These are phyloP conservation scores for Glebionis coronaria DNA, from an alignment of 129 eudicot species.

Conservation along the genomic window DNA sequence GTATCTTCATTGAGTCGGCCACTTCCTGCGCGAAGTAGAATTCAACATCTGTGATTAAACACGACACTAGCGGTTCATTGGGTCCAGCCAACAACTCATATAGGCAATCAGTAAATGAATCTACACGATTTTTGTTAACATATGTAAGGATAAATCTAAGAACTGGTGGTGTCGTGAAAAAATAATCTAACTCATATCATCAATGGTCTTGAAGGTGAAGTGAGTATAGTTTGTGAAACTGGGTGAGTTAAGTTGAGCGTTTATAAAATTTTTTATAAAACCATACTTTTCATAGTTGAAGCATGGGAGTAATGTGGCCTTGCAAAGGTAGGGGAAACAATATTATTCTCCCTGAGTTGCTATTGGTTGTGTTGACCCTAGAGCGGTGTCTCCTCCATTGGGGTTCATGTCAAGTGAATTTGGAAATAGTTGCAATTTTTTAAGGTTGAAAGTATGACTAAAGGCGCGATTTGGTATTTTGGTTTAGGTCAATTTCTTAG, in stretches of 20 bases:
- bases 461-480: no score
- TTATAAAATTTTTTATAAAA: constrained; percentile 40
- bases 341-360: constrained; percentile 22
- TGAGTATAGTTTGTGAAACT: constrained; percentile 32
- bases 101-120: constrained; percentile 23
- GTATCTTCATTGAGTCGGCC: not conserved
- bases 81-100: not conserved
- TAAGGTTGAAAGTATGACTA: no score
- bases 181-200: constrained; percentile 12
- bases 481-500: no score
- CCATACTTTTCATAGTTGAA: constrained; percentile 46
- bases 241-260: constrained; percentile 31
- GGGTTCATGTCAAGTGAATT: constrained; percentile 14
- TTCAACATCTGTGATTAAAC: constrained; percentile 35
- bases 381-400: not conserved
- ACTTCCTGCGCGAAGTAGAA: not conserved
- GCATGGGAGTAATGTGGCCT: constrained; percentile 61
- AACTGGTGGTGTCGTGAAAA: not conserved
- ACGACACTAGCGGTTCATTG: constrained; percentile 8
- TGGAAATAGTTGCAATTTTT: no score
- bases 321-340: constrained; percentile 44
- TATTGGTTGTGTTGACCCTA: not conserved
- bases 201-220: constrained; percentile 37
- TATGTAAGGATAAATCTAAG: constrained; percentile 1
- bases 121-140: constrained; percentile 20